Evolutionary conservation across 257 asterid genomes (phyloP).

Genomic region (Euphrasia confusa): DNA sequence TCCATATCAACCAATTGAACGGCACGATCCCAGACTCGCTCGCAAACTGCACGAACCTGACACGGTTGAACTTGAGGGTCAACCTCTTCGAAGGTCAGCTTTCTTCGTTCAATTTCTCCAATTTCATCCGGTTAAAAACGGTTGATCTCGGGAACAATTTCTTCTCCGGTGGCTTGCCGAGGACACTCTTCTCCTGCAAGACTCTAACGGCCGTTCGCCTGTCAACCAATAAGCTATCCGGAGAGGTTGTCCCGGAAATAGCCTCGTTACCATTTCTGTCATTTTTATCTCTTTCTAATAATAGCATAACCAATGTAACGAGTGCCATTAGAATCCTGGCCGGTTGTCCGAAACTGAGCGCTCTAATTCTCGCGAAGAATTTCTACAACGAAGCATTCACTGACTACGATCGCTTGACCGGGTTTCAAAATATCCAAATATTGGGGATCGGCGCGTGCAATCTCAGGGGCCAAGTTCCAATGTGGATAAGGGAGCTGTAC

Average conservation of each 20-base stretch:
- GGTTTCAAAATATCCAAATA: constrained; percentile 52
- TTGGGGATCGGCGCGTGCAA: constrained; percentile 77
- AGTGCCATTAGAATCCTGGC: constrained; percentile 57
- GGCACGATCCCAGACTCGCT: constrained; percentile 29
- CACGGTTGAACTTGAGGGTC: constrained; percentile 62
- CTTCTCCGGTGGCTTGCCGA: constrained; percentile 57
- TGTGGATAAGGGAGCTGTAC: constrained; percentile 53
- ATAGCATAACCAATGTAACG: constrained; percentile 61
- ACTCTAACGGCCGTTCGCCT: constrained; percentile 70
- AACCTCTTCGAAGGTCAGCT: constrained; percentile 25
- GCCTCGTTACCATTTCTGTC: constrained; percentile 58
- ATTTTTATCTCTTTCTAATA: constrained; percentile 79
- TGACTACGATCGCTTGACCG: constrained; percentile 33
- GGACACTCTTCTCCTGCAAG: constrained; percentile 65
- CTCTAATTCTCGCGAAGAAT: constrained; percentile 66
- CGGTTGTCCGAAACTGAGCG: constrained; percentile 71
- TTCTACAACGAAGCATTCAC: constrained; percentile 70
- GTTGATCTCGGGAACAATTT: no score
- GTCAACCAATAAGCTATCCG: constrained; percentile 61
- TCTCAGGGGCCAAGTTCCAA: constrained; percentile 63
- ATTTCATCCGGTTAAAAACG: no score
- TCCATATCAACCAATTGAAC: constrained; percentile 59
- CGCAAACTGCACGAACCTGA: constrained; percentile 61
- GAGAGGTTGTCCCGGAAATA: constrained; percentile 63
- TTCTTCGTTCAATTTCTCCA: no score